phyloP scores from a whole-genome alignment of 352 stramenopile genomes.

The Phytophthora sojae region DNA sequence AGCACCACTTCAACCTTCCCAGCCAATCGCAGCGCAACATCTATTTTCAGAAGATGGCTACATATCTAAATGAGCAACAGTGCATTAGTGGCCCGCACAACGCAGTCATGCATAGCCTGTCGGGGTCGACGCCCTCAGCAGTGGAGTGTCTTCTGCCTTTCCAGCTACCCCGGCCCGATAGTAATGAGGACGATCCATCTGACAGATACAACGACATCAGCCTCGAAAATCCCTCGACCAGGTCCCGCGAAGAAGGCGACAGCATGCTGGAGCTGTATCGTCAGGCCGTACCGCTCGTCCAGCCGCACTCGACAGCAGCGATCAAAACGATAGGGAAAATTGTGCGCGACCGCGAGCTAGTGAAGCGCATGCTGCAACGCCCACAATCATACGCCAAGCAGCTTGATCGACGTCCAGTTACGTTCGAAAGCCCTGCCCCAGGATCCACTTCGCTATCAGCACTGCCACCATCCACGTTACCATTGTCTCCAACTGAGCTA shows the following conservation, averaged over 20 bases:
- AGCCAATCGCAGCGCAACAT: conserved; percentile 27
- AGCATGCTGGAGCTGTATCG: conserved; percentile 54
- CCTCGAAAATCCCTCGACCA: conserved; percentile 5
- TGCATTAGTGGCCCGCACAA: background rate
- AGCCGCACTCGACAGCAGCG: conserved; percentile 64
- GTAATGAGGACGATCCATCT: conserved; percentile 2
- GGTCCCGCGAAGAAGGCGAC: conserved; percentile 11
- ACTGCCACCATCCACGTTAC: conserved; percentile 4
- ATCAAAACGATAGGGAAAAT: conserved; percentile 69
- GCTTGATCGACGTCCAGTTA: conserved; percentile 27
- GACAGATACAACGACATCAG: conserved; percentile 15
- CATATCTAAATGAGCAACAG: background rate
- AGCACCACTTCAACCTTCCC: conserved; percentile 21
- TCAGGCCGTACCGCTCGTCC: conserved; percentile 64
- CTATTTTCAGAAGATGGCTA: conserved; percentile 22
- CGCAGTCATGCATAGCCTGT: background rate
- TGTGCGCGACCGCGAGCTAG: conserved; percentile 47
- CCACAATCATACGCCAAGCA: conserved; percentile 39
- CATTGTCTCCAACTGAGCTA: conserved; percentile 14
- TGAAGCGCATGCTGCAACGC: conserved; percentile 65
- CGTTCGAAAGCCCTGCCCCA: conserved; percentile 20
- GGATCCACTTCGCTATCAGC: conserved; percentile 10
- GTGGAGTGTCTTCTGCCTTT: conserved; percentile 36
- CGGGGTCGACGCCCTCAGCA: conserved; percentile 8
- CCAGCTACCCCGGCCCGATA: conserved; percentile 14